These are phyloP conservation scores for Hordeum pubiflorum DNA, from an alignment of 202 grass and related monocot genomes.

Conservation along the genomic window DNA sequence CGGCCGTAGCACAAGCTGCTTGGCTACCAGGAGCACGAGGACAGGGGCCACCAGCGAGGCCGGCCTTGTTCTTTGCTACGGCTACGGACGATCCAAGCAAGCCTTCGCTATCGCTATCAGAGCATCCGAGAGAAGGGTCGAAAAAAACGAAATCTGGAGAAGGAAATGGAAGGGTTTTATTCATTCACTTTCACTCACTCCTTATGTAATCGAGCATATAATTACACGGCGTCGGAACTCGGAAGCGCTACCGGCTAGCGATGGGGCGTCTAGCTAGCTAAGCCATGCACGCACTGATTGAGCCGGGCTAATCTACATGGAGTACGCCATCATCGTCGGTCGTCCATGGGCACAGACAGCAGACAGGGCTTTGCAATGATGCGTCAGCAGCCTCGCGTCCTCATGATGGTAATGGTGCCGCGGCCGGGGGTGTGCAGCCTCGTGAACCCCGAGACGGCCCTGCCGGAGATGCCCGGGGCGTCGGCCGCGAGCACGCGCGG, in stretches of 20 bases:
- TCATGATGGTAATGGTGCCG: slow-evolving; percentile 93
- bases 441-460: slow-evolving; percentile 66
- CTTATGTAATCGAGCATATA: slow-evolving; percentile 4
- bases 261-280: not conserved
- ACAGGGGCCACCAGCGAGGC: slow-evolving; percentile 8
- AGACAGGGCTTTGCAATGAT: not conserved
- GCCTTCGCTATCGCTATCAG: not conserved
- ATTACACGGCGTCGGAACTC: slow-evolving; percentile 30
- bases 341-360: not conserved
- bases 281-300: not conserved
- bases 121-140: not conserved
- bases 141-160: not conserved
- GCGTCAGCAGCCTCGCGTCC: slow-evolving; percentile 44
- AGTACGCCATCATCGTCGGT: not conserved
- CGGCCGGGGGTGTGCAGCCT: slow-evolving; percentile 69
- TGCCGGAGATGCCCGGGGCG: slow-evolving; percentile 69
- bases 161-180: not conserved
- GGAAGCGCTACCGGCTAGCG: not conserved
- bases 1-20: slow-evolving; percentile 20
- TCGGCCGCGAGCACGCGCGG: slow-evolving; percentile 48
- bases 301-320: slow-evolving; percentile 18
- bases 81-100: slow-evolving; percentile 10
- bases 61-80: slow-evolving; percentile 12
- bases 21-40: slow-evolving; percentile 15
- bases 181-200: not conserved